Conservation (phyloP, 2,329 filamentous ascomycete genomes). For the Scortechinia acanthostroma region DNA sequence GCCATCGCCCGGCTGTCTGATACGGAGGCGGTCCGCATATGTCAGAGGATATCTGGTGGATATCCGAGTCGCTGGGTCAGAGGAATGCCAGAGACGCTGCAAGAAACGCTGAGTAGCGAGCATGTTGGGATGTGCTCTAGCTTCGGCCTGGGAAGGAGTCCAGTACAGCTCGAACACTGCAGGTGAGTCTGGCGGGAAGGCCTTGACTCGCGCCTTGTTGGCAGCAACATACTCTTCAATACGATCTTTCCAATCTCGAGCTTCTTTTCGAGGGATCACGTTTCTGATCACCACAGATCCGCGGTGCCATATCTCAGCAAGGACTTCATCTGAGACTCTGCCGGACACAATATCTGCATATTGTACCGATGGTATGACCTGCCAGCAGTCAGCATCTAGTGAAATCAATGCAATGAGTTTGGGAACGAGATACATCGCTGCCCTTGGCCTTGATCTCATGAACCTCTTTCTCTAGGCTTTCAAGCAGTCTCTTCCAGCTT, state of each 20-base stretch:
- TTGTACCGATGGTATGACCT: not conserved
- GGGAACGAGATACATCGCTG: conserved; percentile 19
- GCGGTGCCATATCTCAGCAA: conserved; percentile 8
- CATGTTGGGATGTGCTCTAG: conserved; percentile 26
- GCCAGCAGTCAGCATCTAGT: not conserved
- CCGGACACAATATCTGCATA: not conserved
- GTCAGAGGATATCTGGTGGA: conserved; percentile 46
- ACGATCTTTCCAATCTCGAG: conserved; percentile 40
- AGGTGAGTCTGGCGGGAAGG: conserved; percentile 15
- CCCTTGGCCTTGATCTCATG: conserved; percentile 26
- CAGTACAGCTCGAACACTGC: conserved; percentile 28
- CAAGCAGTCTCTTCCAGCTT: conserved; percentile 30
- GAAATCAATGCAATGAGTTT: not conserved
- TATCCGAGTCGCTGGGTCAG: conserved; percentile 36
- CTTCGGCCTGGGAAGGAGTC: conserved; percentile 28
- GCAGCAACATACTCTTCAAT: conserved; percentile 39
- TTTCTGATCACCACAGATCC: conserved; percentile 36
- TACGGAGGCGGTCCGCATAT: conserved; percentile 68
- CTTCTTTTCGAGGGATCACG: conserved; percentile 33
- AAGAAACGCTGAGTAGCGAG: conserved; percentile 38
- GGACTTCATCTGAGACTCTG: not conserved
- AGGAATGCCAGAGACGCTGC: conserved; percentile 48
- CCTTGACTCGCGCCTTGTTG: conserved; percentile 31
- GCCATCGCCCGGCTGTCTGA: conserved; percentile 64
- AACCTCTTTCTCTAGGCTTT: conserved; percentile 25